Base-by-base conservation (phyloP, 1,284 basidiomycete species). In the Coriolopsis trogii region DNA sequence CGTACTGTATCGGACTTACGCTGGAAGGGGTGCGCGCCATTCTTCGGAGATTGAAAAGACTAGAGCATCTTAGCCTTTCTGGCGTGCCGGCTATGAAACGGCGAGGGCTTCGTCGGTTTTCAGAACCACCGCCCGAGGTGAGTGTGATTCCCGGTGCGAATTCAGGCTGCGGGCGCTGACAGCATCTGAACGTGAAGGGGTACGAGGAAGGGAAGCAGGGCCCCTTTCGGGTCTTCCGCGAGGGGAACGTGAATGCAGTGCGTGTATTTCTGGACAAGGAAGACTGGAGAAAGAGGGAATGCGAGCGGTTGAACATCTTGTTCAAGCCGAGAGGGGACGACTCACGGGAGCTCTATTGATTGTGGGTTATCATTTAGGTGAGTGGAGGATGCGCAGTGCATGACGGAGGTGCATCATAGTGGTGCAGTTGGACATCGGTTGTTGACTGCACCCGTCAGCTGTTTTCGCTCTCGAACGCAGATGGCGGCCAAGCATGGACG, bases 1-100 rank as follows among this genome's bases (percentile, higher is more conserved):
- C 91, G 13, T 94, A 94, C 69, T 98, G 95, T 73, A 86, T 90
- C 57, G 81, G 87, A 47, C 75, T 98, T 51, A 84, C 87, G 12
- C 80, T 96, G 26, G 82, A 85, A 20, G 91, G 91, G 2, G 76
- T 95, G 33, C 89, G 93, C 55, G 79, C 84, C 52, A 71, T 96
- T 12, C 69, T 96, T 51, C 83, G 82, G 58, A 75, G 80, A 48
- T 73, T 91, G 21, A 70, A 73, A 36, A 75, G 77, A 28, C 73
- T 98, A 48, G 87, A 85, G 49, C 88, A 94, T 64, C 76, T 98
- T 41, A 89, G 85, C 53, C 80, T 90, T 44, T 94, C 92, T 1
- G 95, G 93, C 0, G 82, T 97, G 6, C 84, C 85, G 2, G 83
- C 90, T 2, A 86, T 95, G 68, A 81, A 78, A 51, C 76, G 87